A percentile compares a stretch with the other conserved stretches of the same genome.
Evolutionary conservation across 164 flowering plant species (phyloP).

Genomic region (Kalanchoe fedtschenkoi): DNA sequence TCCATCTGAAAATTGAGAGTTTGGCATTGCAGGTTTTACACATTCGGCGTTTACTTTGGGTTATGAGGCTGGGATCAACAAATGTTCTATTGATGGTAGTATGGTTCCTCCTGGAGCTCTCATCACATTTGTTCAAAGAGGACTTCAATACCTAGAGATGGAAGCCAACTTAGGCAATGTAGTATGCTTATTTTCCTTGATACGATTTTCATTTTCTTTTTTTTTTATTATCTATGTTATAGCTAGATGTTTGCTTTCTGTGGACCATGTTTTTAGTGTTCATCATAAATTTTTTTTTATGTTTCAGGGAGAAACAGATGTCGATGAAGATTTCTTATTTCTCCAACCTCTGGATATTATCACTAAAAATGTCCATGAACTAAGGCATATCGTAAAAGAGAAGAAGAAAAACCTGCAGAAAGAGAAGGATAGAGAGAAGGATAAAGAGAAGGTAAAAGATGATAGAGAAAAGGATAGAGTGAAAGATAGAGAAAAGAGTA

Average conservation of each 20-base stretch:
- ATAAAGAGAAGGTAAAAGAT: constrained; percentile 24
- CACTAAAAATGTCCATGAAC: constrained; percentile 72
- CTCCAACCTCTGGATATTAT: constrained; percentile 90
- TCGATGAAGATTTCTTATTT: constrained; percentile 87
- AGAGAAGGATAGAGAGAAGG: constrained; percentile 47
- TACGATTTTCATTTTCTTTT: no score
- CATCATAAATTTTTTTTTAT: constrained; percentile 21
- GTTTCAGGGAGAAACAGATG: constrained; percentile 69
- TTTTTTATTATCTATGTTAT: neutral
- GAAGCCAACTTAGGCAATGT: constrained; percentile 86
- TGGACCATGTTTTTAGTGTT: constrained; percentile 8
- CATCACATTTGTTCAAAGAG: constrained; percentile 82
- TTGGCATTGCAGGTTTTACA: constrained; percentile 51
- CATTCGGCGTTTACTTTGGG: constrained; percentile 92
- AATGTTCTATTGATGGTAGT: constrained; percentile 74
- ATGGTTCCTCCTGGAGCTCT: constrained; percentile 95
- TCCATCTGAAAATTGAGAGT: neutral
- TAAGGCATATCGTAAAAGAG: constrained; percentile 63
- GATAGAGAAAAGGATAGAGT: constrained; percentile 13
- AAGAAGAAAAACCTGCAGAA: constrained; percentile 48
- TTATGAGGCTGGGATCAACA: constrained; percentile 85
- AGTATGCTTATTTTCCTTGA: constrained; percentile 18
- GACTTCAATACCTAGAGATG: constrained; percentile 90
- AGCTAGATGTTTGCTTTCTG: neutral
- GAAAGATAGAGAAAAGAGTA: constrained; percentile 21